A percentile compares a stretch with the other conserved stretches of the same genome.
Conservation (phyloP, 306 rosid genomes). For the Cyamopsis tetragonoloba region DNA sequence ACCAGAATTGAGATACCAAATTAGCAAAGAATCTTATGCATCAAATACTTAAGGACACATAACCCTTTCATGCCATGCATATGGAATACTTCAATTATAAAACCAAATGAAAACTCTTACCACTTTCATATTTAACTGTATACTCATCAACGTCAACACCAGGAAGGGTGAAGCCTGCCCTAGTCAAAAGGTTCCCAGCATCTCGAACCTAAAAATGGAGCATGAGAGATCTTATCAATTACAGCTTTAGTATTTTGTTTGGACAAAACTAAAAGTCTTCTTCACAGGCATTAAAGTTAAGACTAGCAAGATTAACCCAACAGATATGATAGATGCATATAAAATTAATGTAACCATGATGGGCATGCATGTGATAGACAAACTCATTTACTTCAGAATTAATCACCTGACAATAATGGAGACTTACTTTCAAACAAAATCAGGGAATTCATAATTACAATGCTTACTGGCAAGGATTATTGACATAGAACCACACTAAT, state of each 20-base stretch:
- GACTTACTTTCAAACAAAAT: constrained; percentile 4
- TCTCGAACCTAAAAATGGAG: constrained; percentile 68
- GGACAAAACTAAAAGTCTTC: neutral
- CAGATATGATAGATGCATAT: constrained; percentile 11
- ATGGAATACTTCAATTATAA: constrained; percentile 2
- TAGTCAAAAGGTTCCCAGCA: constrained; percentile 96
- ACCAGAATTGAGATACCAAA: constrained; percentile 15
- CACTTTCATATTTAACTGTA: constrained; percentile 74
- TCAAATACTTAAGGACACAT: neutral
- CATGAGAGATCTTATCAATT: constrained; percentile 13
- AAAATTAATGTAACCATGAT: neutral
- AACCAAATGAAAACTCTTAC: constrained; percentile 44
- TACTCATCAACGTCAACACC: constrained; percentile 95
- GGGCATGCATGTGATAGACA: neutral
- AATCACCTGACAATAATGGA: neutral
- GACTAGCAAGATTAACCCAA: constrained; percentile 13
- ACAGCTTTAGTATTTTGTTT: constrained; percentile 5
- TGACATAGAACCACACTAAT: constrained; percentile 1
- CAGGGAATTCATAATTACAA: neutral
- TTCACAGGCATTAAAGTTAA: neutral
- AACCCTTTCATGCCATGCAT: constrained; percentile 10
- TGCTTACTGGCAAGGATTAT: constrained; percentile 2
- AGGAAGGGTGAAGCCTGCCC: constrained; percentile 91
- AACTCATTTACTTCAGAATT: constrained; percentile 7
- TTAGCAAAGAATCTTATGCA: neutral